Evolutionary conservation across 2,329 filamentous ascomycete species (phyloP).

Genomic region (Cryphonectria japonica): DNA sequence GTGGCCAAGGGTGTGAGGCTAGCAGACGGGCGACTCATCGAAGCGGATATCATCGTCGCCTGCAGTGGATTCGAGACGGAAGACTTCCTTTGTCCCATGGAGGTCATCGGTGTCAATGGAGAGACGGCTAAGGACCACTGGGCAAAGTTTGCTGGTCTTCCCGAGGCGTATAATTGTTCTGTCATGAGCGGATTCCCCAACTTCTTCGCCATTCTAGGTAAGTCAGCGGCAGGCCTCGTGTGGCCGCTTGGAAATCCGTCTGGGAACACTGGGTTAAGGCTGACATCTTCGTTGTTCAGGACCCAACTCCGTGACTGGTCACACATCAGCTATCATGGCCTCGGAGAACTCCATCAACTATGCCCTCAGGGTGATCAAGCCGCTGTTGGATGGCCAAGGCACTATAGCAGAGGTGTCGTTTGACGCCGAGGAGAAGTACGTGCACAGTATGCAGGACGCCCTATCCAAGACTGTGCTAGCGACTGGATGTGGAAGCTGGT

Average conservation of each 20-base stretch:
- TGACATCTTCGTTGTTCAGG: constrained; percentile 37
- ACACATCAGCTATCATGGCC: constrained; percentile 52
- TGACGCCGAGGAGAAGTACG: constrained; percentile 42
- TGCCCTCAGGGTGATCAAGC: constrained; percentile 60
- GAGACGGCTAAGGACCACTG: constrained; percentile 58
- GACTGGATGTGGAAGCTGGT: constrained; percentile 44
- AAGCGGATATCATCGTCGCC: constrained; percentile 63
- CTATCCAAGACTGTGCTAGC: constrained; percentile 42
- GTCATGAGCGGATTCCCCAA: constrained; percentile 66
- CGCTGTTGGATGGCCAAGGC: constrained; percentile 42
- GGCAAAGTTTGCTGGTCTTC: constrained; percentile 57
- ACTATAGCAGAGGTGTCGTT: constrained; percentile 39
- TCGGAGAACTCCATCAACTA: constrained; percentile 66
- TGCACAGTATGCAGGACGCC: constrained; percentile 38
- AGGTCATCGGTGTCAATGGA: constrained; percentile 54
- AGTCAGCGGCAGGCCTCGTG: constrained; percentile 17
- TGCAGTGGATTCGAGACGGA: constrained; percentile 65
- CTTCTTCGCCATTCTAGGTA: constrained; percentile 64
- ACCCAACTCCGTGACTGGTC: constrained; percentile 66
- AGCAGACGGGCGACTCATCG: constrained; percentile 41
- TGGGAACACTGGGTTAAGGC: not conserved
- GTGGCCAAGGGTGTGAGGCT: constrained; percentile 46
- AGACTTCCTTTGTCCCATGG: constrained; percentile 56
- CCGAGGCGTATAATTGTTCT: constrained; percentile 63
- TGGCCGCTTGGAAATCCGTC: not conserved